Evolutionary conservation across 805 yeast genomes (phyloP).

Genomic region (Kazachstania taianensis): DNA sequence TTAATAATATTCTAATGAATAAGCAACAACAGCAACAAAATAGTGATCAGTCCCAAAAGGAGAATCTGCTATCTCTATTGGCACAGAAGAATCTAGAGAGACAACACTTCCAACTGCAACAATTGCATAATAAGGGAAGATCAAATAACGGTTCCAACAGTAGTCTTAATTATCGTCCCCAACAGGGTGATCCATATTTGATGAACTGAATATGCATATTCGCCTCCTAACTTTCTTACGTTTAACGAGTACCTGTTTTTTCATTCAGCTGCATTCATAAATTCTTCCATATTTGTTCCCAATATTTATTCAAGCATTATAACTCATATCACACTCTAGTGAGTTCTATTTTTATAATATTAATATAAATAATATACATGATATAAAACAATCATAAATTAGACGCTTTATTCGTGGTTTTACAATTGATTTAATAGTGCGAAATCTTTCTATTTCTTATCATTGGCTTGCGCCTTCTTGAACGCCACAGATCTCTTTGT

Average conservation of each 20-base stretch:
- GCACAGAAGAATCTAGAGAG: conserved; percentile 16
- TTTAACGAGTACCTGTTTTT: too few species aligned
- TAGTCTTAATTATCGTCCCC: conserved; percentile 6
- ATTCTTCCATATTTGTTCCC: too few species aligned
- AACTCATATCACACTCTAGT: too few species aligned
- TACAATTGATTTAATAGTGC: too few species aligned
- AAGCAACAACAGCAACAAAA: conserved; percentile 6
- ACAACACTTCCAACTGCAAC: conserved; percentile 16
- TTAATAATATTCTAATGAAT: conserved; percentile 6
- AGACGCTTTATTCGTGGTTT: too few species aligned
- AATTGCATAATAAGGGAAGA: conserved; percentile 7
- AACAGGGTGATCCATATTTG: conserved; percentile 15
- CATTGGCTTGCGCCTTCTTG: conserved; percentile 24
- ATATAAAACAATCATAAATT: too few species aligned
- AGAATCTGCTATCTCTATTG: conserved; percentile 12
- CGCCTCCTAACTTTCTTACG: too few species aligned
- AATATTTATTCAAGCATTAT: too few species aligned
- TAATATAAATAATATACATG: too few species aligned
- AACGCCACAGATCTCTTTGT: conserved; percentile 37
- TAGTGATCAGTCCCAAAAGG: conserved; percentile 12
- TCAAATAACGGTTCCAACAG: conserved; percentile 5
- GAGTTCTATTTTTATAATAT: too few species aligned
- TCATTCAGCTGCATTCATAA: too few species aligned
- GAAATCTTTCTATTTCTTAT: background rate
- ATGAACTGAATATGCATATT: conserved; percentile 6